Evolutionary conservation across 768 basidiomycete species (phyloP).

Genomic region (Pulveroboletus sp.): DNA sequence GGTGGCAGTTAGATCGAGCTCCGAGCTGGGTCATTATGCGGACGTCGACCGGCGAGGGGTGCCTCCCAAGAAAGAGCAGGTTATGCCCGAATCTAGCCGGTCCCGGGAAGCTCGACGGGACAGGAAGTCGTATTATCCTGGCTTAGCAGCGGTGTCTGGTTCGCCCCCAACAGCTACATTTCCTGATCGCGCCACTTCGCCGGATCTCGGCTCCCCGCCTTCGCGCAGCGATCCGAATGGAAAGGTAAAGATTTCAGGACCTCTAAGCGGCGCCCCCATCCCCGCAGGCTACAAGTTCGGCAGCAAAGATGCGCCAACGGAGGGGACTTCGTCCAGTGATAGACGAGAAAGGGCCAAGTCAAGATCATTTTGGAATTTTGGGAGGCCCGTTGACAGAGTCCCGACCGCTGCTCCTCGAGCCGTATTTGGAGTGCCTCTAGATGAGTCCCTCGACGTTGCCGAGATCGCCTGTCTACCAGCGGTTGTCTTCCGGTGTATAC

Average conservation of each 20-base stretch:
- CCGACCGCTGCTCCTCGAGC: slow-evolving; percentile 51
- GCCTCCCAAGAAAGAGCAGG: slow-evolving; percentile 35
- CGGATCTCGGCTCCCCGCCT: slow-evolving; percentile 50
- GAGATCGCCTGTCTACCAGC: slow-evolving; percentile 90
- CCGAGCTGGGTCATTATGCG: slow-evolving; percentile 77
- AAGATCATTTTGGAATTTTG: slow-evolving; percentile 90
- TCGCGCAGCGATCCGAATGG: slow-evolving; percentile 47
- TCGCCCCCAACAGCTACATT: slow-evolving; percentile 39
- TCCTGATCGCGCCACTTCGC: slow-evolving; percentile 35
- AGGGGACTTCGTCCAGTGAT: slow-evolving; percentile 46
- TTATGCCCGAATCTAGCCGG: slow-evolving; percentile 54
- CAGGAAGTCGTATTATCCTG: slow-evolving; percentile 64
- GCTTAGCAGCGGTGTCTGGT: slow-evolving; percentile 44
- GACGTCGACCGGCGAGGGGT: slow-evolving; percentile 46
- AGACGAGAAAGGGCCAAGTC: slow-evolving; percentile 91
- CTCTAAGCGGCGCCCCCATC: slow-evolving; percentile 78
- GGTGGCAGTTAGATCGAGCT: slow-evolving; percentile 55
- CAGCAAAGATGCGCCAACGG: slow-evolving; percentile 56
- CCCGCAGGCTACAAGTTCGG: slow-evolving; percentile 91
- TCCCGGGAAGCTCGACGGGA: slow-evolving; percentile 45
- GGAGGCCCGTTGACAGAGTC: slow-evolving; percentile 49
- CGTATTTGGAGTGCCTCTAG: slow-evolving; percentile 85
- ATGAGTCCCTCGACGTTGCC: slow-evolving; percentile 84
- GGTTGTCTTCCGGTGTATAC: slow-evolving; percentile 91
- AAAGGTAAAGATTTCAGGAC: slow-evolving; percentile 86